These are phyloP conservation scores for Drechslerella dactyloides DNA, from an alignment of 2,329 filamentous ascomycete genomes.

Conservation along the genomic window DNA sequence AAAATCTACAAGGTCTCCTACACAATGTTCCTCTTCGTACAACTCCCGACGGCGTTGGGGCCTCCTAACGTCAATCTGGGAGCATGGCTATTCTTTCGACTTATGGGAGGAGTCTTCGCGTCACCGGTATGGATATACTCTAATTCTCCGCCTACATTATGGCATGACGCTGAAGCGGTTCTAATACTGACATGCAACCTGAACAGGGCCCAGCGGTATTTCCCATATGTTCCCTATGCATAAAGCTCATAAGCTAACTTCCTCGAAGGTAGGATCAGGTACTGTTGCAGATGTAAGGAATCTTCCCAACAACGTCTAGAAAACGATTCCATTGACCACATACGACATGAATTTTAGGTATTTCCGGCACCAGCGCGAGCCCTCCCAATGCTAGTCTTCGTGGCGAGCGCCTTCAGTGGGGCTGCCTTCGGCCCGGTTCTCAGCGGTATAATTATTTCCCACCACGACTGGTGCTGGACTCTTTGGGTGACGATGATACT, in stretches of 20 bases:
- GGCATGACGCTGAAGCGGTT: no score
- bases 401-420: slow-evolving; percentile 18
- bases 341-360: neutral
- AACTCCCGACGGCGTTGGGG: slow-evolving; percentile 13
- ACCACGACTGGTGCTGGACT: slow-evolving; percentile 20
- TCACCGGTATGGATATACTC: slow-evolving; percentile 1
- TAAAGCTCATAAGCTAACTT: no score
- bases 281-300: slow-evolving; percentile 21
- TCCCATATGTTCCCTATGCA: neutral
- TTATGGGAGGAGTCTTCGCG: slow-evolving; percentile 13
- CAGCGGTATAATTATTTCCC: slow-evolving; percentile 10
- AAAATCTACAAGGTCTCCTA: slow-evolving; percentile 25
- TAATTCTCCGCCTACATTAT: no score
- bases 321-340: neutral
- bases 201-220: slow-evolving; percentile 10
- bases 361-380: slow-evolving; percentile 13
- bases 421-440: slow-evolving; percentile 16
- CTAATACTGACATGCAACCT: neutral
- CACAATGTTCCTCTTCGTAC: slow-evolving; percentile 15
- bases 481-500: slow-evolving; percentile 24
- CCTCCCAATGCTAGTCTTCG: slow-evolving; percentile 13
- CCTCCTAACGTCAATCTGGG: slow-evolving; percentile 4
- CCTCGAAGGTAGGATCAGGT: slow-evolving; percentile 7
- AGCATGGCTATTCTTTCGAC: slow-evolving; percentile 28
- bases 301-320: neutral